Percentiles rank a stretch among this genome's conserved stretches.
phyloP scores from a whole-genome alignment of 2,329 filamentous ascomycete genomes.

The Zalaria sp. region DNA sequence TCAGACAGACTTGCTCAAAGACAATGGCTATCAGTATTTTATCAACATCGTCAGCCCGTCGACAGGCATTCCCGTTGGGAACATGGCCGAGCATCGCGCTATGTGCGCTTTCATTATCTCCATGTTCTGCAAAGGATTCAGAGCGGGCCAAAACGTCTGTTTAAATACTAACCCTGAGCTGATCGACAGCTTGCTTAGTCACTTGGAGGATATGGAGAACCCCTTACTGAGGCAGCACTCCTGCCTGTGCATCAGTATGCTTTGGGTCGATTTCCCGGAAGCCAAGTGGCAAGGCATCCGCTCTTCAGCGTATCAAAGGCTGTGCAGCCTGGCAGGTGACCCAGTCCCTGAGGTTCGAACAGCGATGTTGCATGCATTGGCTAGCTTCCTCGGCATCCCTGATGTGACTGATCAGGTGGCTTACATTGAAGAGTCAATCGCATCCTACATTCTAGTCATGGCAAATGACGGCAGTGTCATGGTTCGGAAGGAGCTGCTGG shows the following conservation, averaged over 20 bases:
- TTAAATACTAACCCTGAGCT: conserved; percentile 78
- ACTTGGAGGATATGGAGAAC: conserved; percentile 76
- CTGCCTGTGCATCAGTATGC: conserved; percentile 84
- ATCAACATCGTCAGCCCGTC: conserved; percentile 74
- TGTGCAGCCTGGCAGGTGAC: conserved; percentile 71
- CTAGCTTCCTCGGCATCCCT: conserved; percentile 84
- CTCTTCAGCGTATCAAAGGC: conserved; percentile 66
- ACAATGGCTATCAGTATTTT: conserved; percentile 95
- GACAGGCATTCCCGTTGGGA: conserved; percentile 56
- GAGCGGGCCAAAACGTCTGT: conserved; percentile 81
- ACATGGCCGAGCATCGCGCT: conserved; percentile 86
- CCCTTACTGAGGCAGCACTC: conserved; percentile 88
- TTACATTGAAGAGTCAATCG: conserved; percentile 79
- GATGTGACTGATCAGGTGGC: conserved; percentile 85
- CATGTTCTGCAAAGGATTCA: conserved; percentile 92
- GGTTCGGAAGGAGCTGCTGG: conserved; percentile 82
- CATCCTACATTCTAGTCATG: conserved; percentile 80
- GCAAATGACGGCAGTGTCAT: conserved; percentile 86
- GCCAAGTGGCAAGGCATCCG: conserved; percentile 94
- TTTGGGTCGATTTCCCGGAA: conserved; percentile 83
- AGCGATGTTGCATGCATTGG: conserved; percentile 85
- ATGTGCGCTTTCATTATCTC: conserved; percentile 98
- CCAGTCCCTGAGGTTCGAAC: conserved; percentile 84
- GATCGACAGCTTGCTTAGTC: conserved; percentile 72
- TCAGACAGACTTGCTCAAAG: conserved; percentile 86